Percentiles rank a stretch among this genome's conserved stretches.
Conservation (phyloP, 179 eudicot genomes). For the Spinacia oleracea region DNA sequence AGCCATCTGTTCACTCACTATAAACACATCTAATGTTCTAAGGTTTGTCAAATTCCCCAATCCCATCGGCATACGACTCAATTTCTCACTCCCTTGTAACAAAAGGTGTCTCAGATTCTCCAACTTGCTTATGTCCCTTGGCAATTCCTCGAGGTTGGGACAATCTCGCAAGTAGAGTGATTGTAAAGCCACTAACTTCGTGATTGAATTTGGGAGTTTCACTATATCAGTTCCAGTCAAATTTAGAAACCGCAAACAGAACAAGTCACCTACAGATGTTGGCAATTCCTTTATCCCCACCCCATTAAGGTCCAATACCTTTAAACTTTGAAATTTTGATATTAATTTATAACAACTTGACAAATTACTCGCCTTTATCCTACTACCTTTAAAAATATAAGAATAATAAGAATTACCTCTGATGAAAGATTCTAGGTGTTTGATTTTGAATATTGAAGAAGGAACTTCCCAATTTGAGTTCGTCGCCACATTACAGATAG, state of each 20-base stretch:
- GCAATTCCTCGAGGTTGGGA: not conserved
- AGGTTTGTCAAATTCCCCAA: not conserved
- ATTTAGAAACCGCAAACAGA: constrained; percentile 9
- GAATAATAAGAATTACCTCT: not conserved
- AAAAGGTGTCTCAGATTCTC: constrained; percentile 11
- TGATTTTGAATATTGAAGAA: not conserved
- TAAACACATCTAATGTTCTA: not conserved
- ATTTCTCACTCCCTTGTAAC: not conserved
- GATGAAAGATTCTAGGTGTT: not conserved
- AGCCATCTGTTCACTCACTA: not conserved
- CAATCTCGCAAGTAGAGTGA: not conserved
- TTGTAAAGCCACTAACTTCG: not conserved
- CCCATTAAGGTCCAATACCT: not conserved
- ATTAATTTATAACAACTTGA: not conserved
- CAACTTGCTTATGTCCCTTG: constrained; percentile 7
- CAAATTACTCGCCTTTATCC: not conserved
- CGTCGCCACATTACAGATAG: not conserved
- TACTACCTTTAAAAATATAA: not conserved
- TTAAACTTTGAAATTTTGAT: not conserved
- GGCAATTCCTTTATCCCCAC: not conserved
- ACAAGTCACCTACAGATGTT: not conserved
- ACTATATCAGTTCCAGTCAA: not conserved
- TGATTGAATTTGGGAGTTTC: constrained; percentile 6
- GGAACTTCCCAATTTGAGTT: not conserved
- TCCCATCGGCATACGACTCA: constrained; percentile 15